Base-by-base conservation (phyloP, 2,329 filamentous ascomycete genomes). In the Botrytis tulipae region DNA sequence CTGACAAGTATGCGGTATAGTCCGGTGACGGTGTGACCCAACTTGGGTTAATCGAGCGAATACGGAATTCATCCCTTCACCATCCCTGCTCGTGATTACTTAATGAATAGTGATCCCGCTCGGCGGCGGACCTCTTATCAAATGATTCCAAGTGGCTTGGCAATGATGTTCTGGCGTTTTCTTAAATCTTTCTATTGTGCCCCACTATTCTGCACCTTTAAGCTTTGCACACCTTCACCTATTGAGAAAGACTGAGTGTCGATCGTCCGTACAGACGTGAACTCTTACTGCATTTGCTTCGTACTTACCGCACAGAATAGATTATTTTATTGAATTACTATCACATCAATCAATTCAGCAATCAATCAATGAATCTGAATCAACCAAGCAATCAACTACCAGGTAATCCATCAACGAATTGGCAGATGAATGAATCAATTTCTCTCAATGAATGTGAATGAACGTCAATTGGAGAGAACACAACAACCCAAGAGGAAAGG, bases 71-170 rank as follows among this genome's bases (percentile, higher is more conserved):
- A 54, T 54, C 51, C 51, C 51, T n/a, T 29, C 51, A 54, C 10
- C 2, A 42, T 42, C 54, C 51, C 1, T 70, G 29, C 9, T 6
- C 29, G 20, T 69, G 66, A 51, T 48, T 32, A 70, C 68, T 32
- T 48, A 46, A 70, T 61, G 40, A 14, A 8, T 54, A 54, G n/a
- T 54, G n/a, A 54, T 54, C 10, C 54, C 40, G 54, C 54, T 61
- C 22, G n/a, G 29, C 40, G 40, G 29, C 29, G 60, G 60, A 69
- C 48, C 48, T 63, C 46, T 69, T 57, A 54, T 69, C 48, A 32
- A 32, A 51, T 69, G 66, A 54, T 57, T 16, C 4, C n/a, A 69
- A 62, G 68, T 62, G 54, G 22, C 68, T 70, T 70, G 68, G 68
- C 54, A 48, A 51, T 48, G 29, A 25, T 37, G 29, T 46, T 66